Percentiles rank a stretch among this genome's conserved stretches.
Conservation (phyloP, 441 rosid species). For the Gossypium davidsonii region DNA sequence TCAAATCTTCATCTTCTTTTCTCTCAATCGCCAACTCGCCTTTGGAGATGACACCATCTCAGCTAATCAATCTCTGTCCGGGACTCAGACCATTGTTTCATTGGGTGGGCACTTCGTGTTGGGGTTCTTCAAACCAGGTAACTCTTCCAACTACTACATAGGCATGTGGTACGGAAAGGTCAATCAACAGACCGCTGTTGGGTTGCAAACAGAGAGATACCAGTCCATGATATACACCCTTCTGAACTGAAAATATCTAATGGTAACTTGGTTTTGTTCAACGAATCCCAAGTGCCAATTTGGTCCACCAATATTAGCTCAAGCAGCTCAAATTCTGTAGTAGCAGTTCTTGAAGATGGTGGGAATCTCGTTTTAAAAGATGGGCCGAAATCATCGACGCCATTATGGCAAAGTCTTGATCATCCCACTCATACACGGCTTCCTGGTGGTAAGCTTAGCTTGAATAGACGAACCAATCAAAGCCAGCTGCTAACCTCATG, state of each 20-base stretch:
- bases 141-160: slow-evolving; percentile 42
- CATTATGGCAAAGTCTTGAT: slow-evolving; percentile 63
- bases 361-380: slow-evolving; percentile 56
- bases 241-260: slow-evolving; percentile 34
- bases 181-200: slow-evolving; percentile 32
- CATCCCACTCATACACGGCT: slow-evolving; percentile 60
- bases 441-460: slow-evolving; percentile 48
- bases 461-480: slow-evolving; percentile 29
- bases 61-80: slow-evolving; percentile 31
- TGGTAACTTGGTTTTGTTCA: slow-evolving; percentile 43
- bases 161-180: slow-evolving; percentile 59
- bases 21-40: slow-evolving; percentile 16
- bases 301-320: slow-evolving; percentile 56
- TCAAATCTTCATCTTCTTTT: slow-evolving; percentile 13
- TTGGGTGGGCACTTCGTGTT: slow-evolving; percentile 20
- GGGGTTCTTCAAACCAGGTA: slow-evolving; percentile 48
- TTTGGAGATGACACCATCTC: slow-evolving; percentile 29
- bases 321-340: slow-evolving; percentile 16
- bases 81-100: slow-evolving; percentile 35
- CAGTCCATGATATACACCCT: slow-evolving; percentile 22
- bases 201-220: slow-evolving; percentile 51
- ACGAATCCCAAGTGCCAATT: slow-evolving; percentile 25
- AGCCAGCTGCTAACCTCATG: slow-evolving; percentile 45
- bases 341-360: slow-evolving; percentile 44
- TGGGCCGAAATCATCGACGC: slow-evolving; percentile 22